Evolutionary conservation across 1,284 basidiomycete species (phyloP), one percentile per base, ranked within the genome.

Genomic region (Ceratobasidium sp.): DNA sequence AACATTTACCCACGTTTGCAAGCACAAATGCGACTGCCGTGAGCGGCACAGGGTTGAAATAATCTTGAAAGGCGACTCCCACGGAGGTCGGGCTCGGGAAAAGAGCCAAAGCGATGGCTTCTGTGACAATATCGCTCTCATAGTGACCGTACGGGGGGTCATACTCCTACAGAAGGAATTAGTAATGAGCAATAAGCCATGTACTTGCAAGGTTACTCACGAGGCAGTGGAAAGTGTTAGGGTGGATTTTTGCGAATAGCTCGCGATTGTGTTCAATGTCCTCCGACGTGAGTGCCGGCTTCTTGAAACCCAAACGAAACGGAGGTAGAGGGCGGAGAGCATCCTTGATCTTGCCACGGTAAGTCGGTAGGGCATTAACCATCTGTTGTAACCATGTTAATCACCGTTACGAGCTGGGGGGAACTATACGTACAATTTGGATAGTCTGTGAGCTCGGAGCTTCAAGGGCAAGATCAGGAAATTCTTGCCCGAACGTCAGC

Each of bases 151-250:
- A 16, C n/a, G 55, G 57, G 1, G 70, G 57, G 0, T 18, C 27
- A 16, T n/a, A 52, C 3, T 10, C 6, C 70, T 73, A 38, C 8
- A 2, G 16, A 33, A 27, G 3, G 5, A 4, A 33, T 66, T 50
- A 66, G 46, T 8, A 3, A 46, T 8, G 20, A 27, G 14, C 30
- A 30, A 14, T 12, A 44, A 6, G 41, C 41, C 38, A 8, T 38
- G 8, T 44, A 12, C 41, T 4, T 12, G 8, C 20, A 48, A 33
- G 1, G 23, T 4, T 35, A 27, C 64, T 23, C n/a, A 66, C 64
- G 3, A 35, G 59, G 46, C 70, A 73, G 38, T 73, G 70, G n/a
- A 73, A 73, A 10, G 7, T 23, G 27, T 73, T 73, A 0, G 70
- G 70, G 16, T 48, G 30, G 1, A 73, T 8, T 44, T 30, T 10